Conservation (phyloP, 805 yeast species). For the Wickerhamomyces hampshirensis region DNA sequence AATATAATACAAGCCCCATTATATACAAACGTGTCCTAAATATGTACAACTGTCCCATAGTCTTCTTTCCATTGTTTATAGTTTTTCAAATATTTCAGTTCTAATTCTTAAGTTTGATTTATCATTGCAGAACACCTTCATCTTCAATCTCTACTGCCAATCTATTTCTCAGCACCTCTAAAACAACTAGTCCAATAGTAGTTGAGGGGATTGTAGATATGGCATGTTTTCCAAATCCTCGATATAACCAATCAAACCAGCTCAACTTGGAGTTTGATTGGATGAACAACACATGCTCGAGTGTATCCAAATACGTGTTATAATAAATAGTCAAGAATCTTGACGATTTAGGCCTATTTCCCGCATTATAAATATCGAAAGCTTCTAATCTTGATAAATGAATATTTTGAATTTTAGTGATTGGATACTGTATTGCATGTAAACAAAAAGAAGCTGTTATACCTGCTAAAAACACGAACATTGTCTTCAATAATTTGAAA, state of each 20-base stretch:
- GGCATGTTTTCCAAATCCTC: slow-evolving; percentile 72
- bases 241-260: slow-evolving; percentile 67
- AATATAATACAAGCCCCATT: too few species aligned
- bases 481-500: slow-evolving; percentile 51
- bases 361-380: slow-evolving; percentile 51
- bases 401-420: slow-evolving; percentile 71
- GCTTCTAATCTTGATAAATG: slow-evolving; percentile 80
- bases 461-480: slow-evolving; percentile 78
- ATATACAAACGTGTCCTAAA: too few species aligned
- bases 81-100: too few species aligned
- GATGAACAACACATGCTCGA: slow-evolving; percentile 51
- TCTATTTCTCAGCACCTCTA: slow-evolving; percentile 68
- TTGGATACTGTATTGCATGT: slow-evolving; percentile 78
- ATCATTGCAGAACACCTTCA: neutral
- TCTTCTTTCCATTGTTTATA: too few species aligned
- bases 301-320: slow-evolving; percentile 74
- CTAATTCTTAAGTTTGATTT: too few species aligned
- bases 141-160: slow-evolving; percentile 23
- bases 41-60: too few species aligned
- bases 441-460: slow-evolving; percentile 78
- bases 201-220: slow-evolving; percentile 82
- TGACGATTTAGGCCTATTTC: slow-evolving; percentile 10
- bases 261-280: slow-evolving; percentile 49
- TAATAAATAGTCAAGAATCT: slow-evolving; percentile 44
- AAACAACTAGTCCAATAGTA: slow-evolving; percentile 75